Conservation (phyloP, 306 rosid genomes). For the Dryas alaskensis region DNA sequence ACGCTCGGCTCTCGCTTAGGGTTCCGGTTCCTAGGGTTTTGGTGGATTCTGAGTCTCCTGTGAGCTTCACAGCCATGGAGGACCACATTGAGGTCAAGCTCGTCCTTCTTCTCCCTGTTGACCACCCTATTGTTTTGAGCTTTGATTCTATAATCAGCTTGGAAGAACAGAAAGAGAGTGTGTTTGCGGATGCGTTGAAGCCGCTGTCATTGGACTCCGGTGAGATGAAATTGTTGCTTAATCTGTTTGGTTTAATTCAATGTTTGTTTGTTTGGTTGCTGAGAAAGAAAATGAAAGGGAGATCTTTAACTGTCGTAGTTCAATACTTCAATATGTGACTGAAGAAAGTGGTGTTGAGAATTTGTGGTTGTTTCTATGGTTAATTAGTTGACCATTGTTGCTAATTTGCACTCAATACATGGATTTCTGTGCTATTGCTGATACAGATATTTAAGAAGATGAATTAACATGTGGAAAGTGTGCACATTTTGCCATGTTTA, state of each 20-base stretch:
- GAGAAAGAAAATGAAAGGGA: too few species aligned
- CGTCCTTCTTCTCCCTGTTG: constrained; percentile 72
- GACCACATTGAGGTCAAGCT: constrained; percentile 85
- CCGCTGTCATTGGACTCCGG: constrained; percentile 60
- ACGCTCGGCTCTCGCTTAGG: constrained; percentile 38
- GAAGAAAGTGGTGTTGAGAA: neutral
- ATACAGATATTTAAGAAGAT: neutral
- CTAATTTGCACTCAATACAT: neutral
- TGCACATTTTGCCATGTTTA: neutral
- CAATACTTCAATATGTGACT: neutral
- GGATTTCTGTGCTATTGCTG: neutral
- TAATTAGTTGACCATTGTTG: neutral
- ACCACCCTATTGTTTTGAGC: constrained; percentile 56
- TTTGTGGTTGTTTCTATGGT: neutral
- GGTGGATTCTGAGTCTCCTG: constrained; percentile 59
- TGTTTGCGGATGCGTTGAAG: constrained; percentile 20
- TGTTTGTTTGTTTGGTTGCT: neutral
- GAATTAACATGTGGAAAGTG: neutral
- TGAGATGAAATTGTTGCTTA: constrained; percentile 19
- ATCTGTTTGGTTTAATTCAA: neutral
- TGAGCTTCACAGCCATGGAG: constrained; percentile 43
- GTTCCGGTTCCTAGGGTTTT: constrained; percentile 73
- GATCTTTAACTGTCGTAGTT: neutral
- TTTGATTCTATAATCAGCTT: constrained; percentile 38
- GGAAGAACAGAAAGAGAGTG: constrained; percentile 26